phyloP scores from a whole-genome alignment of 2,329 filamentous ascomycete genomes.

The Xylaria sp. region DNA sequence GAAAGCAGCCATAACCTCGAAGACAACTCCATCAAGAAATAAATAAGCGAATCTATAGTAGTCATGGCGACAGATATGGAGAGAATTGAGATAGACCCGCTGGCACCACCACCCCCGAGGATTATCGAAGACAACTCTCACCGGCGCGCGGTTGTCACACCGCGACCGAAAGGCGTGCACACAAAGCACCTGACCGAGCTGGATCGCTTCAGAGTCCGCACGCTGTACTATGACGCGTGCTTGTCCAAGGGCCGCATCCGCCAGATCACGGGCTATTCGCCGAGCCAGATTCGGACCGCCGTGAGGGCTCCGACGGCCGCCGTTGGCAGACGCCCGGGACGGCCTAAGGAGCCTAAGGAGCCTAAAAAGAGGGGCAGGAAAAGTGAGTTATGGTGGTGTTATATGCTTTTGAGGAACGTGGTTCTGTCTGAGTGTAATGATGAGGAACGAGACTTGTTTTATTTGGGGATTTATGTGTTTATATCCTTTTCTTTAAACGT shows the following conservation, averaged over 20 bases:
- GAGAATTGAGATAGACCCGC: constrained; percentile 20
- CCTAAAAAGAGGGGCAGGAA: constrained; percentile 39
- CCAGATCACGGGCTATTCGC: constrained; percentile 47
- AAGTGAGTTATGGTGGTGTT: constrained; percentile 35
- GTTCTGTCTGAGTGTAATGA: background rate
- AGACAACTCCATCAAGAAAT: background rate
- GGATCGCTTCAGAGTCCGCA: constrained; percentile 47
- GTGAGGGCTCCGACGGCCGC: constrained; percentile 42
- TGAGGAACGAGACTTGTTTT: background rate
- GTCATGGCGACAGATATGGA: background rate
- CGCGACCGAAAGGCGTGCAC: constrained; percentile 44
- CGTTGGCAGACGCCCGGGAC: constrained; percentile 41
- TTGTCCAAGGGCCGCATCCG: constrained; percentile 44
- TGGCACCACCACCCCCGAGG: constrained; percentile 27
- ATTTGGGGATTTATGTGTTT: background rate
- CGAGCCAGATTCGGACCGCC: constrained; percentile 47
- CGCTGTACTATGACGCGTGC: constrained; percentile 47
- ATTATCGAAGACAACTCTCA: constrained; percentile 20
- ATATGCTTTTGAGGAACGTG: background rate
- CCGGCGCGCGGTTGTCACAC: constrained; percentile 3
- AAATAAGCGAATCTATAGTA: background rate
- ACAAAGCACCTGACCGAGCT: constrained; percentile 47
- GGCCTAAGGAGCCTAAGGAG: constrained; percentile 45
- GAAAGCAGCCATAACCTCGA: background rate
- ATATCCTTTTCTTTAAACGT: background rate